Evolutionary conservation across 441 rosid species (phyloP).

Genomic region (Populus hybrid): DNA sequence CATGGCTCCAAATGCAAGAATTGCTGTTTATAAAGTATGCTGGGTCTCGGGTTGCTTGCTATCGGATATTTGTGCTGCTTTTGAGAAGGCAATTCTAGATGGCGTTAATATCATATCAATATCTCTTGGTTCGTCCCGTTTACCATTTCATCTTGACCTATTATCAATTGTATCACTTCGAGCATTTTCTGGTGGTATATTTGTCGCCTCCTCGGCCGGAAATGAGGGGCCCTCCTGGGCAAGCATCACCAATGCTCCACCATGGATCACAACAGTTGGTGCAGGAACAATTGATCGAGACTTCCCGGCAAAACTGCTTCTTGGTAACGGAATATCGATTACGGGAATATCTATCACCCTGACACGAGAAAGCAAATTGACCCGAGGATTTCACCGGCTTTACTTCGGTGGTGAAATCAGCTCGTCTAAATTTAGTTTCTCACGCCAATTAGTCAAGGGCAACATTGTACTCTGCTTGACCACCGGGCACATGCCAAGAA

Average conservation of each 20-base stretch:
- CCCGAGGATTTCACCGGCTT: not conserved
- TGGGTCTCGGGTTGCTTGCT: not conserved
- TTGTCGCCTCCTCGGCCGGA: not conserved
- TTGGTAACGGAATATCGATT: not conserved
- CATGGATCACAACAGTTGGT: not conserved
- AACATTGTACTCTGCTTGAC: not conserved
- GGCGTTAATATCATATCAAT: not conserved
- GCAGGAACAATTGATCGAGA: not conserved
- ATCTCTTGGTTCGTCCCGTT: not conserved
- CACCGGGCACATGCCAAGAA: not conserved
- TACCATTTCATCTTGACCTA: not conserved
- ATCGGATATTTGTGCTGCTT: not conserved
- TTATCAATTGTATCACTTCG: not conserved
- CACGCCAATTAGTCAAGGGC: conserved; percentile 1
- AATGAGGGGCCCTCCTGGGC: not conserved
- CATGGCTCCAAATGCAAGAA: not conserved
- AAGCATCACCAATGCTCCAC: not conserved
- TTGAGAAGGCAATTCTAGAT: not conserved
- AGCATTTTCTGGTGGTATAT: not conserved
- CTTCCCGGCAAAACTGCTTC: not conserved
- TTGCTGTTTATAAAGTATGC: not conserved
- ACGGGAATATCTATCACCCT: not conserved
- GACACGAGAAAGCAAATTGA: not conserved
- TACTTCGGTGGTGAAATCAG: not conserved
- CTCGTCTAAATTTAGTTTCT: not conserved